Percentiles rank a stretch among this genome's conserved stretches.
phyloP scores from a whole-genome alignment of 371 early-diverging fungal species.

The Mucor piriformis region DNA sequence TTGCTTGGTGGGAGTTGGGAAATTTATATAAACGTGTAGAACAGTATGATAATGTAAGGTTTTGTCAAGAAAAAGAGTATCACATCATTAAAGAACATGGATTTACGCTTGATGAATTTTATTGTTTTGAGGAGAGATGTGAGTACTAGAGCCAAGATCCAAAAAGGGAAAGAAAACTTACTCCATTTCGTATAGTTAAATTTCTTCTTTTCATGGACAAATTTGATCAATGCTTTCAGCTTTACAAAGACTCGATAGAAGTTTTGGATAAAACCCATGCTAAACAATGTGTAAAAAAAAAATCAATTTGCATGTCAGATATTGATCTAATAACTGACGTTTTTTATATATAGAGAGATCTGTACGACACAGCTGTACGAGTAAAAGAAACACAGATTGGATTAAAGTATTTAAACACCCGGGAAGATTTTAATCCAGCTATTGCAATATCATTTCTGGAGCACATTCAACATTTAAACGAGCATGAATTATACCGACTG shows the following conservation, averaged over 20 bases:
- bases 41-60: slow-evolving; percentile 17
- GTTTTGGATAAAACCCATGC: background rate
- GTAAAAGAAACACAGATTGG: background rate
- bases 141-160: background rate
- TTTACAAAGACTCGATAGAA: background rate
- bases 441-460: slow-evolving; percentile 1
- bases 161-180: background rate
- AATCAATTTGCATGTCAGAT: background rate
- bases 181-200: background rate
- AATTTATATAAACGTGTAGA: slow-evolving; percentile 27
- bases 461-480: background rate
- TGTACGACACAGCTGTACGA: background rate
- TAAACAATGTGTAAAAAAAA: background rate
- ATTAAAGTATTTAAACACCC: background rate
- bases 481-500: slow-evolving; percentile 3
- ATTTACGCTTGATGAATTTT: slow-evolving; percentile 25
- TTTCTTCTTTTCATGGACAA: slow-evolving; percentile 6
- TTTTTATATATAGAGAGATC: background rate
- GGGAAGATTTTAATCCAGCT: background rate
- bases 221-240: slow-evolving; percentile 2
- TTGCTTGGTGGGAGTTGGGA: slow-evolving; percentile 42
- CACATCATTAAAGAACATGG: slow-evolving; percentile 15
- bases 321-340: background rate
- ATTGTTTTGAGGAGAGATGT: slow-evolving; percentile 38
- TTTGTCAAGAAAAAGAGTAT: slow-evolving; percentile 35